A percentile compares a stretch with the other conserved stretches of the same genome.
Evolutionary conservation across 129 eudicot species (phyloP).

Genomic region (Lonicera japonica): DNA sequence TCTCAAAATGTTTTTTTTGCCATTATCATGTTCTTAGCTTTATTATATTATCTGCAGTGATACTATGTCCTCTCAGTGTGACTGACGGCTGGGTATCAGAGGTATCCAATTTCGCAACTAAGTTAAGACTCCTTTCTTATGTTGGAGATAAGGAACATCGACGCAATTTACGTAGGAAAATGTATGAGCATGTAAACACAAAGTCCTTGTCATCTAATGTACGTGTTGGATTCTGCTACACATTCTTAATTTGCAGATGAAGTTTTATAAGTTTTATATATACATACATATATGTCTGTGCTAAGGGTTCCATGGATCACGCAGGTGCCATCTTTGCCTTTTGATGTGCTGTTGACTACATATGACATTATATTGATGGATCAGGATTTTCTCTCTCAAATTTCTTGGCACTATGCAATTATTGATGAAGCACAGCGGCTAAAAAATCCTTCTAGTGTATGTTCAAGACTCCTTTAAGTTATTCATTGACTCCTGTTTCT

Average conservation of each 20-base stretch:
- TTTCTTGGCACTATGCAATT: conserved; percentile 76
- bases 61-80: conserved; percentile 91
- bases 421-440: conserved; percentile 98
- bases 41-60: conserved; percentile 48
- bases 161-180: conserved; percentile 47
- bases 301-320: conserved; percentile 12
- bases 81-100: conserved; percentile 94
- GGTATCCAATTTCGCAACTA: conserved; percentile 62
- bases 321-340: conserved; percentile 64
- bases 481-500: background rate
- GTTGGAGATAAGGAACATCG: conserved; percentile 83
- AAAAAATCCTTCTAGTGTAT: conserved; percentile 90
- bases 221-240: conserved; percentile 19
- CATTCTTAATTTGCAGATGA: background rate
- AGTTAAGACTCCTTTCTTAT: conserved; percentile 56
- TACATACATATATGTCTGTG: background rate
- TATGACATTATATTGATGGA: conserved; percentile 89
- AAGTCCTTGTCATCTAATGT: conserved; percentile 44
- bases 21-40: background rate
- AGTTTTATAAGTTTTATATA: no score
- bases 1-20: conserved; percentile 1
- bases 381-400: conserved; percentile 87
- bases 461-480: conserved; percentile 17
- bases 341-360: conserved; percentile 93
- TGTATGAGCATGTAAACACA: conserved; percentile 48